Percentiles rank a stretch among this genome's conserved stretches.
Evolutionary conservation across 2,329 filamentous ascomycete genomes (phyloP).

Genomic region (Aspergillus persii): DNA sequence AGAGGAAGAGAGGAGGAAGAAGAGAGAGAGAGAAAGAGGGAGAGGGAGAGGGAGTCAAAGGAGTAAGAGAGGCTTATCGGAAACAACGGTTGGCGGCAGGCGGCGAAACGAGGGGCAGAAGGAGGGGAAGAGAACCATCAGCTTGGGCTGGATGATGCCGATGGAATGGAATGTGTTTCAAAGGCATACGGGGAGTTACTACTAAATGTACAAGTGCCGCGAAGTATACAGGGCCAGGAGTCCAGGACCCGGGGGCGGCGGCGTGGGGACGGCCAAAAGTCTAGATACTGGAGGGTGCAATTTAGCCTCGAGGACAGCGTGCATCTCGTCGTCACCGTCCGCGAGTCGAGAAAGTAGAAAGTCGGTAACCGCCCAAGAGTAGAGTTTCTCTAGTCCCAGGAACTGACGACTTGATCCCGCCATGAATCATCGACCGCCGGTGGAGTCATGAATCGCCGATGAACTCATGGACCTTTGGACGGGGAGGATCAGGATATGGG

Average conservation of each 20-base stretch:
- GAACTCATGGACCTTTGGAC: slow-evolving; percentile 6
- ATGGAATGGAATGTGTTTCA: not conserved
- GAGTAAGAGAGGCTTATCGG: slow-evolving; percentile 31
- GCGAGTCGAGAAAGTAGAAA: not conserved
- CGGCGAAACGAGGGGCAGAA: slow-evolving; percentile 21
- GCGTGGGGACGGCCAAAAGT: not conserved
- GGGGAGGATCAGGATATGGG: not conserved
- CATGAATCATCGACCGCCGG: slow-evolving; percentile 22
- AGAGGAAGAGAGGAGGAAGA: no score
- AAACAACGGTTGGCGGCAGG: slow-evolving; percentile 27
- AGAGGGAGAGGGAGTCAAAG: slow-evolving; percentile 1
- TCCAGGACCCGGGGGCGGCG: no score
- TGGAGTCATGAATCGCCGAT: slow-evolving; percentile 15
- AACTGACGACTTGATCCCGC: slow-evolving; percentile 23
- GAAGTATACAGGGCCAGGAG: not conserved
- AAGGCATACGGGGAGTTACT: not conserved
- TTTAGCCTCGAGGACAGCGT: not conserved
- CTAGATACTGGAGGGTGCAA: not conserved
- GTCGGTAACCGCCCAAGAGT: not conserved
- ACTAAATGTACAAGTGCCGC: not conserved
- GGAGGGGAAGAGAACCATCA: slow-evolving; percentile 6
- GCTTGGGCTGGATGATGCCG: not conserved
- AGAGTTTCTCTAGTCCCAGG: slow-evolving; percentile 20
- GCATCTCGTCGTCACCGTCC: not conserved
- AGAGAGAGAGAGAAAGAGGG: not conserved